These are phyloP conservation scores for Boletus rufocinnamomeus DNA, from an alignment of 768 basidiomycete genomes.

Conservation along the genomic window DNA sequence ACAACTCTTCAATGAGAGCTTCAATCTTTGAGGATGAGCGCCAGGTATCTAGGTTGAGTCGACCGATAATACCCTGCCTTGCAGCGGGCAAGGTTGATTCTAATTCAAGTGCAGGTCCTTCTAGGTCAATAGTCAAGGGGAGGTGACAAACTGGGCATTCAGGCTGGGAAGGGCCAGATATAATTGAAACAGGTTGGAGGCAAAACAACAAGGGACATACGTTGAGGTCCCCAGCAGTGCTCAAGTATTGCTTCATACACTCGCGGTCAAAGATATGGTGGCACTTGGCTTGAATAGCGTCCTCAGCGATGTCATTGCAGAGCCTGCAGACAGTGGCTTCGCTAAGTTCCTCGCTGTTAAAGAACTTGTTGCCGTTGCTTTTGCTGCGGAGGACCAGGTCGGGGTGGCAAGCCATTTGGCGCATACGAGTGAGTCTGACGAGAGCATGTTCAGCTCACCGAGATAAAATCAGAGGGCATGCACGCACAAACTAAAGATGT, in stretches of 20 bases:
- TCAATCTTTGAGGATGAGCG: conserved; percentile 97
- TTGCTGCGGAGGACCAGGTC: conserved; percentile 91
- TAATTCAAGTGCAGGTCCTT: conserved; percentile 87
- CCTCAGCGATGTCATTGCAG: conserved; percentile 97
- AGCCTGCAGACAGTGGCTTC: conserved; percentile 90
- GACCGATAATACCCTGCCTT: conserved; percentile 91
- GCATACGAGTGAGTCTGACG: conserved; percentile 86
- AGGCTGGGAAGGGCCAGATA: conserved; percentile 50
- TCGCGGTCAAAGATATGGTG: conserved; percentile 94
- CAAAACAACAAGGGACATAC: conserved; percentile 41
- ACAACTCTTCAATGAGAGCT: conserved; percentile 91
- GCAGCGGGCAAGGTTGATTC: conserved; percentile 51
- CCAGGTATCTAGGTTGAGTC: conserved; percentile 87
- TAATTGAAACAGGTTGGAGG: not conserved
- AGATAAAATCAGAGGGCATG: not conserved
- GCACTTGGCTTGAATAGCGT: conserved; percentile 93
- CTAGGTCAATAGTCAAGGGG: conserved; percentile 91
- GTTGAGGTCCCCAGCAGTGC: conserved; percentile 64
- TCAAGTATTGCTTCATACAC: conserved; percentile 92
- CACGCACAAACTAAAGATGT: conserved; percentile 78
- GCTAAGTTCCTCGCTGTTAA: conserved; percentile 52
- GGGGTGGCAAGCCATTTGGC: conserved; percentile 94
- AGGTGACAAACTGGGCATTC: conserved; percentile 95
- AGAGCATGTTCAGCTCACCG: conserved; percentile 17
- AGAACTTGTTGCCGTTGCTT: conserved; percentile 66